Evolutionary conservation across 768 basidiomycete species (phyloP), one percentile per base, ranked within the genome.

Genomic region (Crepidotus variabilis): DNA sequence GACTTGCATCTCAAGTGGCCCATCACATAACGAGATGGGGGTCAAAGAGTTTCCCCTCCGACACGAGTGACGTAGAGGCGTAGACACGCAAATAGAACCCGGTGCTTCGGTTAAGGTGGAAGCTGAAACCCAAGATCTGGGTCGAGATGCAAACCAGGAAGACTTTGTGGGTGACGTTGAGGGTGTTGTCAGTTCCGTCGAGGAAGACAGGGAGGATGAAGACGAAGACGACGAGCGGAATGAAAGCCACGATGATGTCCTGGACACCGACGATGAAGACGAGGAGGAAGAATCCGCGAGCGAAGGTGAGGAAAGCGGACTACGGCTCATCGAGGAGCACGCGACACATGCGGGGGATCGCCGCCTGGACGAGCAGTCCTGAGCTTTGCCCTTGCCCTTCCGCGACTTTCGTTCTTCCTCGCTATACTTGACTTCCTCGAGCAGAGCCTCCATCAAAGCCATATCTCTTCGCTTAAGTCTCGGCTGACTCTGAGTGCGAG

Each of bases 381-480:
- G 54, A 35, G 49, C 60, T 50, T 67, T 79, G 21, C 50, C 55
- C 39, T 43, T 43, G 69, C 59, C 77, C 70, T 70, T 80, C 67
- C 61, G 65, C 62, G 65, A 68, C 21, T 60, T 60, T 36, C 73
- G 68, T 54, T 77, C 75, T 5, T 68, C 72, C 7, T 75, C 69
- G 46, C 72, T 74, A 69, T 72, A 75, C 54, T 78, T 72, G 21
- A 77, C 74, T 48, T 73, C 72, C 43, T 72, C 67, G 20, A 84
- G 71, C 16, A 84, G 68, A 5, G 64, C 69, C 35, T 78, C 73
- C 51, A 84, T 64, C 6, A 84, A 68, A 50, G 77, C 76, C 56
- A 55, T 57, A 28, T 70, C 61, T 51, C 58, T 63, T 6, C 61
- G 63, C 10, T 56, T 62, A 7, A 56, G 58, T 51, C 59, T 65